Percentiles rank a stretch among this genome's conserved stretches.
Conservation (phyloP, 352 stramenopile genomes). For the Blastocystis sp. region DNA sequence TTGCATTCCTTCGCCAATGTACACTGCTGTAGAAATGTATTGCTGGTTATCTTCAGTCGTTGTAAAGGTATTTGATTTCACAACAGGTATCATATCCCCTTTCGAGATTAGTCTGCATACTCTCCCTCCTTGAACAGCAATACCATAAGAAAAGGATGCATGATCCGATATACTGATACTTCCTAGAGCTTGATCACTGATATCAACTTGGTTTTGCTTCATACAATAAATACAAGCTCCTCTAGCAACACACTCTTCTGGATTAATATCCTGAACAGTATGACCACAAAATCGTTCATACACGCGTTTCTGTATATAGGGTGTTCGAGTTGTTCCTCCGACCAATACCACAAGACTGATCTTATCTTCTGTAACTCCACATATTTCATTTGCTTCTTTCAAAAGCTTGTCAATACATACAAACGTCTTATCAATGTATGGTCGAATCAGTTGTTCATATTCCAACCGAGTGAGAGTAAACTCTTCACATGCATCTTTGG, state of each 20-base stretch:
- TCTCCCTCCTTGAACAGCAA: not conserved
- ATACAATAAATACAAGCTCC: conserved; percentile 7
- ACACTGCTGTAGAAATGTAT: not conserved
- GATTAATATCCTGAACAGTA: conserved; percentile 63
- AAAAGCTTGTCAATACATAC: not conserved
- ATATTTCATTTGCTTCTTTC: not conserved
- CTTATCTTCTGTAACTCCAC: not conserved
- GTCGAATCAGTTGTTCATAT: not conserved
- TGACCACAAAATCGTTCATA: conserved; percentile 54
- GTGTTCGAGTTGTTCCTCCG: not conserved
- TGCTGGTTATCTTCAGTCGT: conserved; percentile 4
- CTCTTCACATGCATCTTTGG: not conserved
- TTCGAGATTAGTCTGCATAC: not conserved
- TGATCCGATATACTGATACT: not conserved
- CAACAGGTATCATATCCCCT: not conserved
- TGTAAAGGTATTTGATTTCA: not conserved
- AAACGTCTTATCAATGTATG: not conserved
- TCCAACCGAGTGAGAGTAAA: not conserved
- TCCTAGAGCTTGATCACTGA: not conserved
- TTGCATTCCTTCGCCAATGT: not conserved
- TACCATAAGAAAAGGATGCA: not conserved
- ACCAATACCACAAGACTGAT: not conserved
- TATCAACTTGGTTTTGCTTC: not conserved
- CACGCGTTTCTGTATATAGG: not conserved
- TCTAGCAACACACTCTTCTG: conserved; percentile 49